Evolutionary conservation across 257 asterid genomes (phyloP).

Genomic region (Agastache rugosa): DNA sequence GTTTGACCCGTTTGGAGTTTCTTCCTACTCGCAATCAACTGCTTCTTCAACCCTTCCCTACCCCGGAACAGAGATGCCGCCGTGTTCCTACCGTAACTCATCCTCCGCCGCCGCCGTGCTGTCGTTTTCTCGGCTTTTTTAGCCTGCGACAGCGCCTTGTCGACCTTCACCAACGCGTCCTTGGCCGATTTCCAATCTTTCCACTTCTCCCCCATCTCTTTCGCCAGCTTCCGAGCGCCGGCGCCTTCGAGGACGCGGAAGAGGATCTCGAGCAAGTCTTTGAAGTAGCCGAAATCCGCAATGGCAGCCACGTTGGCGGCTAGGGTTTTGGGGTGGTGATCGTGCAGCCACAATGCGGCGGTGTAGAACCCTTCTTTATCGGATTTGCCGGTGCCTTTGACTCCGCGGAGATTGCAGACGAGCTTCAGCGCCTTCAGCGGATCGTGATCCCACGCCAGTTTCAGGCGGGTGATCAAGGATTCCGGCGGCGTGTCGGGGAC

Average conservation of each 20-base stretch:
- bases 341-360: constrained; percentile 56
- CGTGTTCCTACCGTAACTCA: no score
- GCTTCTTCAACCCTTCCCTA: neutral
- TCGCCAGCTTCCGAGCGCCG: constrained; percentile 35
- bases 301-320: constrained; percentile 42
- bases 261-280: constrained; percentile 60
- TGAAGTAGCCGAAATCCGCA: constrained; percentile 57
- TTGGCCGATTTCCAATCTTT: neutral
- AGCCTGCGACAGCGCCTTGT: neutral
- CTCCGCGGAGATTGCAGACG: constrained; percentile 56
- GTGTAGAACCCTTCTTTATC: constrained; percentile 38
- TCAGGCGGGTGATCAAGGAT: constrained; percentile 27
- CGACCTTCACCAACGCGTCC: neutral
- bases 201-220: constrained; percentile 12
- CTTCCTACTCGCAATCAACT: neutral
- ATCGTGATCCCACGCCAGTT: constrained; percentile 10
- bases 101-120: neutral
- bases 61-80: neutral
- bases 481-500: constrained; percentile 55
- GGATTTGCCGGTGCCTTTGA: constrained; percentile 43
- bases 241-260: constrained; percentile 54
- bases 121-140: neutral
- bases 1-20: neutral
- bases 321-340: constrained; percentile 37
- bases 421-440: constrained; percentile 1